These are phyloP conservation scores for Hypoxylon sp. DNA, from an alignment of 2,329 filamentous ascomycete species.

Conservation along the genomic window DNA sequence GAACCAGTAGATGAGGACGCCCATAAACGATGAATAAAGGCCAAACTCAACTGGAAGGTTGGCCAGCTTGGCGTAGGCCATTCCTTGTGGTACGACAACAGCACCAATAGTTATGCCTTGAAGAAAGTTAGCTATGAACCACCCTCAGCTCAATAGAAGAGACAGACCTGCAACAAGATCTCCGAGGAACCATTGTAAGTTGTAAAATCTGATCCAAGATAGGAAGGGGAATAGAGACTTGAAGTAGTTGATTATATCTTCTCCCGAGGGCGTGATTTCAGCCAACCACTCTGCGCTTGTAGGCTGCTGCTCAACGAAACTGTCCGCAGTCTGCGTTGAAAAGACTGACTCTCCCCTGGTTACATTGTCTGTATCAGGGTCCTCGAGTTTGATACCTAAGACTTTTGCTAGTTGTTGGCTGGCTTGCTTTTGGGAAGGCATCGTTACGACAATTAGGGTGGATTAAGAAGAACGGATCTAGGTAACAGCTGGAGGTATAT, in stretches of 20 bases:
- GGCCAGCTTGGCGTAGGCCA: conserved; percentile 93
- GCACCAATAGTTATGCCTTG: conserved; percentile 70
- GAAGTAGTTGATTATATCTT: conserved; percentile 72
- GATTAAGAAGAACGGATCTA: conserved; percentile 13
- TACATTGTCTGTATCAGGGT: conserved; percentile 76
- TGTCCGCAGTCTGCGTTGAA: conserved; percentile 79
- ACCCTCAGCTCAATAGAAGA: conserved; percentile 6
- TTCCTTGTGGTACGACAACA: conserved; percentile 91
- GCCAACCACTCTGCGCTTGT: conserved; percentile 80
- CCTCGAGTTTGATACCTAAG: conserved; percentile 85
- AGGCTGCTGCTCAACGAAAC: conserved; percentile 87
- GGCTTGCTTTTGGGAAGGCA: conserved; percentile 68
- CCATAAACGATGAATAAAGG: conserved; percentile 96
- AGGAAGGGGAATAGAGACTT: conserved; percentile 87
- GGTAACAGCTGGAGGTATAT: neutral
- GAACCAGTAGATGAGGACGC: conserved; percentile 95
- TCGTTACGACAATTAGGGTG: conserved; percentile 43
- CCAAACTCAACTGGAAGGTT: conserved; percentile 86
- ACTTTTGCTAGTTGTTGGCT: conserved; percentile 83
- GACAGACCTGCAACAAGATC: conserved; percentile 87
- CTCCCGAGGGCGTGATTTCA: conserved; percentile 72
- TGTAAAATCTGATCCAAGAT: conserved; percentile 92
- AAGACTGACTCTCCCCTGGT: conserved; percentile 85
- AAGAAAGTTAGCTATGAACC: conserved; percentile 42
- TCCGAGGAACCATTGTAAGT: conserved; percentile 87